A percentile compares a stretch with the other conserved stretches of the same genome.
Evolutionary conservation across 139 green algal genomes (phyloP).

Genomic region (Protoeuglena noctilucae): DNA sequence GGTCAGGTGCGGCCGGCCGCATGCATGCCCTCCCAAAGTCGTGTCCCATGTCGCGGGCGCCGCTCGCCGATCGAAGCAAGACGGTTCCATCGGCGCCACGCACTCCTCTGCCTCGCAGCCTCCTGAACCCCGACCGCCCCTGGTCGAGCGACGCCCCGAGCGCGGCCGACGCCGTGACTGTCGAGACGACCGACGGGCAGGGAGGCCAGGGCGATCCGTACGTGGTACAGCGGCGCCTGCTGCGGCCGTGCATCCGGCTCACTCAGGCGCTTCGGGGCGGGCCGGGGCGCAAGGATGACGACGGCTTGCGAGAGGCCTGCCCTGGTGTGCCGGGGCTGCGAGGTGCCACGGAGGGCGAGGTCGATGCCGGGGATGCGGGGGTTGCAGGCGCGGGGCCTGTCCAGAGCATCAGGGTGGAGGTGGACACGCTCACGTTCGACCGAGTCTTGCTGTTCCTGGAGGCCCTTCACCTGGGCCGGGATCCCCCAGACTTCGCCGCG

Average conservation of each 20-base stretch:
- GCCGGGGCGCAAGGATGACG: background rate
- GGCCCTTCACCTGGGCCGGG: conserved; percentile 13
- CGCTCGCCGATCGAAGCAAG: too few relatives aligned
- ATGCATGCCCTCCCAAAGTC: too few relatives aligned
- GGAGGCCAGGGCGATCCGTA: conserved; percentile 17
- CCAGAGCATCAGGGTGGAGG: conserved; percentile 12
- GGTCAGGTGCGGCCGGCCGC: too few relatives aligned
- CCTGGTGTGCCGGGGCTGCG: too few relatives aligned
- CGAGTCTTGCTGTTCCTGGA: conserved; percentile 49
- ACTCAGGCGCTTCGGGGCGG: conserved; percentile 15
- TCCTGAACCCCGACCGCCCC: too few relatives aligned
- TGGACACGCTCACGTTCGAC: conserved; percentile 52
- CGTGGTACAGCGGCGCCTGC: conserved; percentile 35
- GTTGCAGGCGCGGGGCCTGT: too few relatives aligned
- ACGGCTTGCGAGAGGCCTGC: too few relatives aligned
- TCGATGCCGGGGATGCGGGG: too few relatives aligned
- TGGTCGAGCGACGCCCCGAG: background rate
- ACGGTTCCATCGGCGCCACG: too few relatives aligned
- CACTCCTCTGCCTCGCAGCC: too few relatives aligned
- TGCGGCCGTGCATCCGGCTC: conserved; percentile 46
- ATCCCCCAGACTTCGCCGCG: conserved; percentile 25
- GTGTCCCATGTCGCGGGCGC: too few relatives aligned
- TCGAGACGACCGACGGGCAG: conserved; percentile 38
- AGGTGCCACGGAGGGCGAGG: too few relatives aligned
- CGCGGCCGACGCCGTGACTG: conserved; percentile 13